Conservation (phyloP, 2,329 filamentous ascomycete species). For the Colletotrichum trifolii region DNA sequence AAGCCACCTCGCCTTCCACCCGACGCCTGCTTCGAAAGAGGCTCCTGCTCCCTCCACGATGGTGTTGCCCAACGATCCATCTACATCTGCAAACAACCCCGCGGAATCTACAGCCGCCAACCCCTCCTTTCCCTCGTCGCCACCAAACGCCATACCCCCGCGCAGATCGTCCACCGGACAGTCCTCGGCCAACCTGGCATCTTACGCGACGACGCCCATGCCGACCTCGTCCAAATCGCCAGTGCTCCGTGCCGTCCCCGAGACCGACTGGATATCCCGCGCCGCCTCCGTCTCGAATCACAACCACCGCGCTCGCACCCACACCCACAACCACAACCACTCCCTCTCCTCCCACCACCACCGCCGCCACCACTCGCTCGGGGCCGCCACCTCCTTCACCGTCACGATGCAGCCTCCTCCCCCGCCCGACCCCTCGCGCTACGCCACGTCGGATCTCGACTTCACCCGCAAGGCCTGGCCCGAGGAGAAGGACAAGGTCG, state of each 20-base stretch:
- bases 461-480: constrained; percentile 71
- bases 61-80: constrained; percentile 21
- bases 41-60: constrained; percentile 25
- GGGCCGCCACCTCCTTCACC: constrained; percentile 45
- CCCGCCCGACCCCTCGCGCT: constrained; percentile 62
- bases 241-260: constrained; percentile 63
- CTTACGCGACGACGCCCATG: constrained; percentile 35
- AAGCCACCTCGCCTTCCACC: constrained; percentile 25
- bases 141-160: constrained; percentile 75
- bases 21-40: constrained; percentile 13
- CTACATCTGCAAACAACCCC: constrained; percentile 31
- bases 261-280: constrained; percentile 67
- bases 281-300: constrained; percentile 47
- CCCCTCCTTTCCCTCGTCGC: constrained; percentile 44
- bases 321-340: constrained; percentile 22
- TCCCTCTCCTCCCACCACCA: constrained; percentile 22
- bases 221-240: constrained; percentile 51
- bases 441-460: constrained; percentile 66
- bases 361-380: constrained; percentile 33
- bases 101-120: constrained; percentile 23
- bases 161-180: constrained; percentile 73
- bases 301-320: constrained; percentile 28
- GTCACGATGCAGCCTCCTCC: constrained; percentile 51
- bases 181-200: constrained; percentile 16
- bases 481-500: constrained; percentile 78